phyloP scores from a whole-genome alignment of 306 rosid species.

The Mimosa pudica region DNA sequence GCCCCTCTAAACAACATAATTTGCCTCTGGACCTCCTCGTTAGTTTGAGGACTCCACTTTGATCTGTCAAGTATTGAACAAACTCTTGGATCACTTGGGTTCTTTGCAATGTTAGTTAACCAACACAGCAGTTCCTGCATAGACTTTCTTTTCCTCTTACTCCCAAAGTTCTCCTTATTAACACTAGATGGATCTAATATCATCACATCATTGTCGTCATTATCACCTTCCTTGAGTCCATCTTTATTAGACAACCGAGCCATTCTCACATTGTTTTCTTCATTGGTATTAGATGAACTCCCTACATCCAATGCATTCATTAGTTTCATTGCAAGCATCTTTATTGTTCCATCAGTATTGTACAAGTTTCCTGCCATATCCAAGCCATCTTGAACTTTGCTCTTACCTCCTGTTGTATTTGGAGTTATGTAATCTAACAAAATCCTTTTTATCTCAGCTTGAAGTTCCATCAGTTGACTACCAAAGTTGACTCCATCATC shows the following conservation, averaged over 20 bases:
- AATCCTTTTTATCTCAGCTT: constrained; percentile 42
- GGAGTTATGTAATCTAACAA: constrained; percentile 20
- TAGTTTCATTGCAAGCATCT: constrained; percentile 1
- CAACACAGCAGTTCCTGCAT: constrained; percentile 49
- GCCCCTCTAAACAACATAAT: constrained; percentile 65
- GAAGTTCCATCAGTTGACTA: constrained; percentile 50
- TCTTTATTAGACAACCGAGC: constrained; percentile 14
- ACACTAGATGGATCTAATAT: neutral
- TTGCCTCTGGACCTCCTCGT: constrained; percentile 59
- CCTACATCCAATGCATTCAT: constrained; percentile 26
- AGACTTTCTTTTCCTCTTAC: constrained; percentile 49
- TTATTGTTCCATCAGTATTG: constrained; percentile 1
- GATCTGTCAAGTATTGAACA: constrained; percentile 56
- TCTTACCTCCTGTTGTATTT: neutral
- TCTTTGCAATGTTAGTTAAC: constrained; percentile 51
- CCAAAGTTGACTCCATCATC: constrained; percentile 39
- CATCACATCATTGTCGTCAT: neutral
- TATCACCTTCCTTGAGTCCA: neutral
- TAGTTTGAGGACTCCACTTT: constrained; percentile 56
- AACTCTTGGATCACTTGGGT: constrained; percentile 59
- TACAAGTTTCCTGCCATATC: constrained; percentile 20
- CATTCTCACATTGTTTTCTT: constrained; percentile 9
- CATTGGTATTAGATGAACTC: neutral
- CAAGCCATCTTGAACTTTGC: constrained; percentile 18
- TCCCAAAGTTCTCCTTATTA: neutral